Evolutionary conservation across 2,329 filamentous ascomycete species (phyloP).

Genomic region (Gnomoniopsis smithogilvyi): DNA sequence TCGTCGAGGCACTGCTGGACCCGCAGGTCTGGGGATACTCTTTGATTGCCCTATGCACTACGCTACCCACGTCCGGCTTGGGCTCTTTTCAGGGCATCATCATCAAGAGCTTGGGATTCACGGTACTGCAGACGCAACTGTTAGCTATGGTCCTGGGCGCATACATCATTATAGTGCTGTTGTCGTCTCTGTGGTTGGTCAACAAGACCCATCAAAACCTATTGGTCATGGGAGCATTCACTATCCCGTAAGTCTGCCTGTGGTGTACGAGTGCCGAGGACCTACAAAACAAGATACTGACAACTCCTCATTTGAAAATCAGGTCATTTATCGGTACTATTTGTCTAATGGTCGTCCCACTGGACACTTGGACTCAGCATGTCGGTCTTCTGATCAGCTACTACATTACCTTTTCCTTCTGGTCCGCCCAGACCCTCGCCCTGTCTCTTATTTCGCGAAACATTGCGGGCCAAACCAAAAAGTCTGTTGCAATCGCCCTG

Average conservation of each 20-base stretch:
- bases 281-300: neutral
- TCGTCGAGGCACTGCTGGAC: constrained; percentile 54
- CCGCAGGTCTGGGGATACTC: constrained; percentile 66
- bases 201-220: constrained; percentile 69
- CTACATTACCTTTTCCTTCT: constrained; percentile 76
- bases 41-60: constrained; percentile 67
- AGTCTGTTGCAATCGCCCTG: constrained; percentile 62
- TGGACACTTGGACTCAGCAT: constrained; percentile 53
- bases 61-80: constrained; percentile 68
- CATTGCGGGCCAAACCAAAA: constrained; percentile 72
- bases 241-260: constrained; percentile 54
- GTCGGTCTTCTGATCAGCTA: constrained; percentile 69
- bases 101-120: constrained; percentile 67
- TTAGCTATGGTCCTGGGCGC: constrained; percentile 72
- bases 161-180: constrained; percentile 69
- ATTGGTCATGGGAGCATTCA: constrained; percentile 61
- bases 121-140: constrained; percentile 64
- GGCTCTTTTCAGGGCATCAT: constrained; percentile 74
- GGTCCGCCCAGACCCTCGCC: constrained; percentile 66
- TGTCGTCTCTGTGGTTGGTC: constrained; percentile 64
- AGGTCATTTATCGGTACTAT: constrained; percentile 70
- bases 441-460: constrained; percentile 68
- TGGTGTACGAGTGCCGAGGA: neutral
- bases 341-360: constrained; percentile 66
- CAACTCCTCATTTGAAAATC: neutral